Evolutionary conservation across 1,284 basidiomycete species (phyloP).

Genomic region (Chalciporus sp.): DNA sequence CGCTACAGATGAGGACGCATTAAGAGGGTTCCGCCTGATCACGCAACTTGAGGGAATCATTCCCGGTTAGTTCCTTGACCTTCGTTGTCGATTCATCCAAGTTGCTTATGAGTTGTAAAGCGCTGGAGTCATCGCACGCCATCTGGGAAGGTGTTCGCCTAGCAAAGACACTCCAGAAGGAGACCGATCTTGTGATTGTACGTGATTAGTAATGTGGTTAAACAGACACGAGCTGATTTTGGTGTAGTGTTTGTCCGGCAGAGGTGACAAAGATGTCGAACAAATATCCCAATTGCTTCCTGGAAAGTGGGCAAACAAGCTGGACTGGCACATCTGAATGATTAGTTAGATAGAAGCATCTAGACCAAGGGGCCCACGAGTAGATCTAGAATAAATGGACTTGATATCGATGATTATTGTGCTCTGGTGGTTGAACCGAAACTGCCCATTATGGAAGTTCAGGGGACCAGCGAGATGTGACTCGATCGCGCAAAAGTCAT

Average conservation of each 20-base stretch:
- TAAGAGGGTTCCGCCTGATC: conserved; percentile 89
- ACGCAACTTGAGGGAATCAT: conserved; percentile 98
- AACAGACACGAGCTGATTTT: conserved; percentile 10
- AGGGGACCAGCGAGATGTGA: conserved; percentile 13
- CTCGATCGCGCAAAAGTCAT: conserved; percentile 8
- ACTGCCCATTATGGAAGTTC: conserved; percentile 20
- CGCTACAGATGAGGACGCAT: conserved; percentile 92
- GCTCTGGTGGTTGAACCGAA: not conserved
- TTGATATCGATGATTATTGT: no score
- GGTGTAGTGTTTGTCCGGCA: conserved; percentile 79
- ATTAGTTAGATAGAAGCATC: not conserved
- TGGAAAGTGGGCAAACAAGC: conserved; percentile 83
- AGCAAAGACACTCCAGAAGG: conserved; percentile 85
- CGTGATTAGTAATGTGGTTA: conserved; percentile 36
- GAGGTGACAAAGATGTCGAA: conserved; percentile 95
- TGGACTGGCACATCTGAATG: conserved; percentile 76
- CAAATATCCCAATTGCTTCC: conserved; percentile 85
- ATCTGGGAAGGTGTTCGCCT: conserved; percentile 89
- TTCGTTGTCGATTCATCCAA: conserved; percentile 1
- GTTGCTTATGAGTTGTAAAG: conserved; percentile 40
- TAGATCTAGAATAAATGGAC: not conserved
- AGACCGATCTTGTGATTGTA: conserved; percentile 89
- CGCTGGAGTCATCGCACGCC: conserved; percentile 95
- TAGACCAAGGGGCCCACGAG: not conserved
- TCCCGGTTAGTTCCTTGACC: conserved; percentile 62